These are phyloP conservation scores for Chaetomium strumarium DNA, from an alignment of 2,329 filamentous ascomycete genomes.

Conservation along the genomic window DNA sequence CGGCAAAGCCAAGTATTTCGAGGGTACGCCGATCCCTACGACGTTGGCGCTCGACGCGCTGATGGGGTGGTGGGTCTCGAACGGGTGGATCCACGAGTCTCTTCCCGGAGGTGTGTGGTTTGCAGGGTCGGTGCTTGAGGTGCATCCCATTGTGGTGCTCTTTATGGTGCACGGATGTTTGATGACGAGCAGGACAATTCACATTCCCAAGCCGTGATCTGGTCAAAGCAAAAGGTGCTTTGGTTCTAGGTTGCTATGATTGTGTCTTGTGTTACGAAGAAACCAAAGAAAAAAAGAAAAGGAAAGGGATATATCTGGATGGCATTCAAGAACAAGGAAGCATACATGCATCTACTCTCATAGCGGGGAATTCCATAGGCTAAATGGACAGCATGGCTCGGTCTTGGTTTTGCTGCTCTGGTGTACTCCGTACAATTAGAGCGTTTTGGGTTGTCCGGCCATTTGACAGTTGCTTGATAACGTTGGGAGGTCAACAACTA, in stretches of 20 bases:
- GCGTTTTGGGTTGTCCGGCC: not conserved
- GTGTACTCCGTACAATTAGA: not conserved
- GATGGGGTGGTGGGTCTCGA: slow-evolving; percentile 84
- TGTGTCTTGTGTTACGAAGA: not conserved
- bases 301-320: not conserved
- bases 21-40: slow-evolving; percentile 93
- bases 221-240: slow-evolving; percentile 16
- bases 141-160: slow-evolving; percentile 74
- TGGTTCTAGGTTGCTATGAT: not conserved
- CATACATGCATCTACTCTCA: not conserved
- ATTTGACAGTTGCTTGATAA: not conserved
- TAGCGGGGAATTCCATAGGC: not conserved
- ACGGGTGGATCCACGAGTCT: slow-evolving; percentile 71
- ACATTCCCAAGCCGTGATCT: slow-evolving; percentile 82
- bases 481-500: not conserved
- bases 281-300: too few species aligned
- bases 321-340: not conserved
- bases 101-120: slow-evolving; percentile 71
- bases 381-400: not conserved
- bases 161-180: slow-evolving; percentile 86
- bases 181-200: slow-evolving; percentile 93
- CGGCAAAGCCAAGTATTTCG: slow-evolving; percentile 93
- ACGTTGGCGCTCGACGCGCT: slow-evolving; percentile 72
- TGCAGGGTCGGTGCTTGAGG: slow-evolving; percentile 63
- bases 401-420: not conserved